Conservation (phyloP, 2,329 filamentous ascomycete genomes). For the Scortechinia acanthostroma region DNA sequence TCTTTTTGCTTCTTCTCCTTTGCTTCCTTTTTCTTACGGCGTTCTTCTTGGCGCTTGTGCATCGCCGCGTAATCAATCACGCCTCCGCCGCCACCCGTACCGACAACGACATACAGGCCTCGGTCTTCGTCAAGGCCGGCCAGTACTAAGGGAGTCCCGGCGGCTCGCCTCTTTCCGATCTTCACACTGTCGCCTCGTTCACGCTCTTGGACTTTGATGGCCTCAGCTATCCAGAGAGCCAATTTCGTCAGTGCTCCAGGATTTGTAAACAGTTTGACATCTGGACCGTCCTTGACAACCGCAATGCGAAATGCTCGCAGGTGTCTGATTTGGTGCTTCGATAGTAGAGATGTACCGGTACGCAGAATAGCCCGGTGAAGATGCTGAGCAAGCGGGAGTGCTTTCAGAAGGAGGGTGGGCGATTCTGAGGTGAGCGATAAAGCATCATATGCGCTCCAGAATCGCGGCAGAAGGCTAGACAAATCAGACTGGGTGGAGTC, state of each 20-base stretch:
- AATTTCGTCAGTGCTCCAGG: constrained; percentile 89
- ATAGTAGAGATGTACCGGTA: constrained; percentile 82
- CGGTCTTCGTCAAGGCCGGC: constrained; percentile 81
- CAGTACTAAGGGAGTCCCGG: constrained; percentile 80
- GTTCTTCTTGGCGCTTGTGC: constrained; percentile 56
- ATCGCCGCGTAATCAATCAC: constrained; percentile 66
- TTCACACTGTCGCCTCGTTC: constrained; percentile 65
- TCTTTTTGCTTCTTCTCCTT: constrained; percentile 53
- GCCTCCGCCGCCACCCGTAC: constrained; percentile 79
- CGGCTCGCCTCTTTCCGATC: constrained; percentile 40
- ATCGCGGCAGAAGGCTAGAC: constrained; percentile 70
- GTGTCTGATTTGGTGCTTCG: constrained; percentile 89
- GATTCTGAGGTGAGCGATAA: constrained; percentile 36
- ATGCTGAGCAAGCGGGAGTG: constrained; percentile 77
- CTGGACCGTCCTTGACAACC: constrained; percentile 89
- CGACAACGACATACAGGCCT: constrained; percentile 86
- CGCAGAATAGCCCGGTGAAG: constrained; percentile 88
- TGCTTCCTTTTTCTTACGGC: constrained; percentile 51
- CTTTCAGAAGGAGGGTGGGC: constrained; percentile 68
- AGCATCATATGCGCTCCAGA: constrained; percentile 56
- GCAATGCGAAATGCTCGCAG: constrained; percentile 89
- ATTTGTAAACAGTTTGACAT: constrained; percentile 85
- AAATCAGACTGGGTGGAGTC: constrained; percentile 62
- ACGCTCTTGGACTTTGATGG: constrained; percentile 80
- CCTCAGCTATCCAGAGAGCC: constrained; percentile 88